Base-by-base conservation (phyloP, 305 asterid species). In the Fraxinus angustifolia region DNA sequence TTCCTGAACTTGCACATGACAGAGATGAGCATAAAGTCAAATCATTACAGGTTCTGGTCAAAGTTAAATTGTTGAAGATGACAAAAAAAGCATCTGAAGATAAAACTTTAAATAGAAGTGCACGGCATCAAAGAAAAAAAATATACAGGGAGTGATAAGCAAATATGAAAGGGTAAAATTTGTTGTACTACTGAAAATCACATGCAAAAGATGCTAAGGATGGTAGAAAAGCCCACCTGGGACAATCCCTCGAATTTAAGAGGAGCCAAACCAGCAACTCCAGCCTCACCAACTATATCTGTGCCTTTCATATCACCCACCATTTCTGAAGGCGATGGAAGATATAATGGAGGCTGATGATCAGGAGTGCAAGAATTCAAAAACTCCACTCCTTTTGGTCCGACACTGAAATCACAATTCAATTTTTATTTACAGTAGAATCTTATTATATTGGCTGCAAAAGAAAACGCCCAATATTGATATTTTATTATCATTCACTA, bases 361-460 rank as follows among this genome's bases (percentile, higher is more conserved):
- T 95, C 99, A 80, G 99, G 99, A 87, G 82, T 92, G 87, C 98
- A 92, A 72, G 97, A 92, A 74, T 80, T 91, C 90, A 95, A 86
- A 86, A 91, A 95, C 35, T 91, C 82, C 85, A 87, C 80, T 81
- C 99, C 99, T 83, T 86, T 90, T 40, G 93, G 88, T 84, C 97
- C 91, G 80, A 92, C 94, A 65, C 99, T 95, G 96, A 76, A 76
- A 38, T 31, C 58, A 78, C 78, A 38, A 16, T 78, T 80, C 77
- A 77, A 82, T 72, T 80, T 53, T 81, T 36, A 82, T 81, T 76
- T 80, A 77, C 73, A 33, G 8, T 42, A 60, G 78, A 65, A 73
- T 35, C 73, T 48, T 38, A 62, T 58, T 34, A 31, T 77, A 58
- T 83, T 73, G 70, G 83, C 73, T 81, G 38, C 79, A 68, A 26